Evolutionary conservation across 1,139 yeast species (phyloP), one percentile per base, ranked within the genome.

Genomic region (Suhomyces coccinellae): DNA sequence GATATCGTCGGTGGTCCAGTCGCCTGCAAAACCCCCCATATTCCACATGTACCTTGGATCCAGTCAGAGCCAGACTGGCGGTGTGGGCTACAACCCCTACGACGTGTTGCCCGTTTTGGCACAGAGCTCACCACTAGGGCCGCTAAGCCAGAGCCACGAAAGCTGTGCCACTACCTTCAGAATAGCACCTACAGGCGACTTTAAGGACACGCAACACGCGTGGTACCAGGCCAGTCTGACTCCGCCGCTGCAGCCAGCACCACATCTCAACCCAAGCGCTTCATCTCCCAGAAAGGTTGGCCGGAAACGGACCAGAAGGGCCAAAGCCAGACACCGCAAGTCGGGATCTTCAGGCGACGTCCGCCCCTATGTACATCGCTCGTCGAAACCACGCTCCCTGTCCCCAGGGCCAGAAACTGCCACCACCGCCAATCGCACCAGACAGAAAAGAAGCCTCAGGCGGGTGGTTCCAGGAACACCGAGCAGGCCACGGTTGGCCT

Each of bases 111-210:
- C 44, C 14, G 8, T 30, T 6, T 8, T 26, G 16, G 28, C 40
- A 10, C 40, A 33, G 11, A 51, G 54, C 26, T 52, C 58, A 5
- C 59, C 59, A 3, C 37, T 40, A 5, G 47, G 28, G 4, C 39
- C 46, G 6, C 36, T 40, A 28, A 38, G 46, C 22, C 47, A 40
- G 15, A 38, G 39, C 14, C 47, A 48, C 17, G 51, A 47, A n/a
- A 34, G 55, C 30, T 61, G 20, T 11, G 34, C 30, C 11, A 36
- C 6, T 20, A 9, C 24, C 7, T 20, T 20, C 24, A 4, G 7
- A 20, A 20, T 20, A 20, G 8, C 24, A 9, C 2, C 24, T 6
- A 20, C 24, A 4, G 7, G 20, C 6, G 20, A 5, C 24, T 20
- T 20, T 20, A 20, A 20, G 24, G 24, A 20, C 24, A 20, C 24